Conservation (phyloP, 2,329 filamentous ascomycete species). For the Cordyceps cateniannulata region DNA sequence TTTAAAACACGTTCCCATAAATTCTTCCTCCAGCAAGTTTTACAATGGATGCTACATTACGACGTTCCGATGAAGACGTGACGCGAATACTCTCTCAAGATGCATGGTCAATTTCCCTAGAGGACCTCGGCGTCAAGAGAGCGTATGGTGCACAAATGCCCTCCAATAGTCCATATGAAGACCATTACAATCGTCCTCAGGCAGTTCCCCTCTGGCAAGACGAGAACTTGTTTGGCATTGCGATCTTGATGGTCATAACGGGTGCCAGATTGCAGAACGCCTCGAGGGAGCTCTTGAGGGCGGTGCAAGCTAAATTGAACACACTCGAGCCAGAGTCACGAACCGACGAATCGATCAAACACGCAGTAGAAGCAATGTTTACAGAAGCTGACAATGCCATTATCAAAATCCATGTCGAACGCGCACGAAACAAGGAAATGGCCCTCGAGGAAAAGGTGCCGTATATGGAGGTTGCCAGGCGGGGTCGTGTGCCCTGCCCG, state of each 20-base stretch:
- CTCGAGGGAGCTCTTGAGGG: constrained; percentile 24
- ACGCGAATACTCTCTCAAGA: neutral
- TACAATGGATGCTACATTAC: neutral
- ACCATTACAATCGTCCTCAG: neutral
- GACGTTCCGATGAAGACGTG: neutral
- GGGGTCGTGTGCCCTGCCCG: constrained; percentile 53
- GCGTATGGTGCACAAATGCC: neutral
- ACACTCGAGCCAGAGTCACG: neutral
- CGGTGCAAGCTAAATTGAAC: constrained; percentile 18
- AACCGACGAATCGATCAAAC: neutral
- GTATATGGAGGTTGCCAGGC: constrained; percentile 21
- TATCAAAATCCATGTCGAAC: constrained; percentile 20
- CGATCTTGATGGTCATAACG: constrained; percentile 30
- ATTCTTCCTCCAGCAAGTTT: no score
- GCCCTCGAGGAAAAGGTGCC: constrained; percentile 6
- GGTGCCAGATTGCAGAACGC: constrained; percentile 28
- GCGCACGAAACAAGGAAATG: constrained; percentile 18
- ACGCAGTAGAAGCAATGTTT: neutral
- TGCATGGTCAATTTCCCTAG: neutral
- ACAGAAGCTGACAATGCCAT: constrained; percentile 47
- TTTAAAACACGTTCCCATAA: no score
- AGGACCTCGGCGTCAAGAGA: neutral
- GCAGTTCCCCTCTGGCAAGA: neutral
- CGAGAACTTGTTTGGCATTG: constrained; percentile 26
- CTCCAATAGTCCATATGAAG: constrained; percentile 1